These are phyloP conservation scores for Oryza officinalis DNA, from an alignment of 176 grass and related monocot species.

Conservation along the genomic window DNA sequence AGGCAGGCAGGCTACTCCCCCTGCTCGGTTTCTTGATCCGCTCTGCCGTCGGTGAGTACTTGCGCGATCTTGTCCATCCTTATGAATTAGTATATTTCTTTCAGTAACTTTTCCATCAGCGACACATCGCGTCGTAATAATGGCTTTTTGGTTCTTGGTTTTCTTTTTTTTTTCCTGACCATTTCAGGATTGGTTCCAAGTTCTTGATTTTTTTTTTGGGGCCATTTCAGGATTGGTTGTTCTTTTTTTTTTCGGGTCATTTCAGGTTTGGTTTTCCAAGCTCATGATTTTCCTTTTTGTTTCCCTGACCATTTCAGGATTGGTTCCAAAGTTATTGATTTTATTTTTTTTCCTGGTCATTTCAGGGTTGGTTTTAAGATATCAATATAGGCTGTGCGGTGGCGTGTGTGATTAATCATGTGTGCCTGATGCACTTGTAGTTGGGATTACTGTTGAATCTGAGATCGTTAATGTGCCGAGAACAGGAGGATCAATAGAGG, in stretches of 20 bases:
- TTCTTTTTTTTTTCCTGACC: not conserved
- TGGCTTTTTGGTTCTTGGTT: constrained; percentile 4
- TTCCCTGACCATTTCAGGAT: no score
- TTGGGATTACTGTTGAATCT: constrained; percentile 12
- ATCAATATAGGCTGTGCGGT: not conserved
- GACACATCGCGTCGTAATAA: no score
- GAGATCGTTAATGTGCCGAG: not conserved
- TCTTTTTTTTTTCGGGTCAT: no score
- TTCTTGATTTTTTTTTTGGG: no score
- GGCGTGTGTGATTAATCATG: not conserved
- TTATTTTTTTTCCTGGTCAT: not conserved
- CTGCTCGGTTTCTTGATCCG: constrained; percentile 16
- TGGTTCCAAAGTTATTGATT: not conserved
- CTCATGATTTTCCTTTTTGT: not conserved
- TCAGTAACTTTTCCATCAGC: constrained; percentile 2
- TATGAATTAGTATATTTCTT: no score
- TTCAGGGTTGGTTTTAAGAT: constrained; percentile 24
- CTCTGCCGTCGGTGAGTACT: not conserved
- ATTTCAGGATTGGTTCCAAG: no score
- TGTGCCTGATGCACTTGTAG: constrained; percentile 4
- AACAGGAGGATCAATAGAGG: constrained; percentile 1
- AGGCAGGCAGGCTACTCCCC: not conserved
- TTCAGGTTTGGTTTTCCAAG: no score
- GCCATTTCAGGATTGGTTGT: constrained; percentile 20
- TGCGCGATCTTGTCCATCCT: not conserved